These are phyloP conservation scores for Dentipellis sp. DNA, from an alignment of 768 basidiomycete genomes.

Conservation along the genomic window DNA sequence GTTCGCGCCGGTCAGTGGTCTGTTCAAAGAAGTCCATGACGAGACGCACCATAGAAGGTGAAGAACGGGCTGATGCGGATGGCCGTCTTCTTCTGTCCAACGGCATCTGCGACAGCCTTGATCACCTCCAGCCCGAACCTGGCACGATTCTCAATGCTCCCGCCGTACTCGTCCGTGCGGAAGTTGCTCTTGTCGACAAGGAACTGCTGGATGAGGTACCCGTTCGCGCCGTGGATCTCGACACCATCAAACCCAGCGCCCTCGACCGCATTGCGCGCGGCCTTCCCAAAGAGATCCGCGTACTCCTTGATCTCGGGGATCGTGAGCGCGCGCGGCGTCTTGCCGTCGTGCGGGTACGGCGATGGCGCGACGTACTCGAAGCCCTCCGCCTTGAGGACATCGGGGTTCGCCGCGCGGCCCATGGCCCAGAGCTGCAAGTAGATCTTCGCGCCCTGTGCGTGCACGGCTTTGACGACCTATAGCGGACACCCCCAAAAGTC, in stretches of 20 bases:
- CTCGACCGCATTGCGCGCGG: background rate
- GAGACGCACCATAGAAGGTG: background rate
- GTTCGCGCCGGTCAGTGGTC: background rate
- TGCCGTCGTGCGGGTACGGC: background rate
- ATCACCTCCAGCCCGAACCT: background rate
- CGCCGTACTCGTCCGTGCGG: no score
- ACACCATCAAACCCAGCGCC: no score
- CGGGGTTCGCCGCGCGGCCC: slow-evolving; percentile 18
- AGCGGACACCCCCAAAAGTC: background rate
- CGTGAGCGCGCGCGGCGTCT: background rate
- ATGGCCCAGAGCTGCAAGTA: slow-evolving; percentile 30
- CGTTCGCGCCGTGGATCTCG: no score
- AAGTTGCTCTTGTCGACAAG: no score
- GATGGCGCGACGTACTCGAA: background rate
- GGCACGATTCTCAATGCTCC: background rate
- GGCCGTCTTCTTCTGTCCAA: background rate
- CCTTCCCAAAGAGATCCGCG: background rate
- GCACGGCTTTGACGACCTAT: slow-evolving; percentile 25
- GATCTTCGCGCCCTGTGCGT: slow-evolving; percentile 25
- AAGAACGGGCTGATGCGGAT: background rate
- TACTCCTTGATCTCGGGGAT: no score
- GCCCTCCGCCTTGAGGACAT: slow-evolving; percentile 3
- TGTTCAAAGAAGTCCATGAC: background rate
- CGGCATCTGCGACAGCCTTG: background rate
- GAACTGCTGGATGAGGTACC: no score